Conservation (phyloP, 2,329 filamentous ascomycete genomes). For the Xylariaceae sp. region DNA sequence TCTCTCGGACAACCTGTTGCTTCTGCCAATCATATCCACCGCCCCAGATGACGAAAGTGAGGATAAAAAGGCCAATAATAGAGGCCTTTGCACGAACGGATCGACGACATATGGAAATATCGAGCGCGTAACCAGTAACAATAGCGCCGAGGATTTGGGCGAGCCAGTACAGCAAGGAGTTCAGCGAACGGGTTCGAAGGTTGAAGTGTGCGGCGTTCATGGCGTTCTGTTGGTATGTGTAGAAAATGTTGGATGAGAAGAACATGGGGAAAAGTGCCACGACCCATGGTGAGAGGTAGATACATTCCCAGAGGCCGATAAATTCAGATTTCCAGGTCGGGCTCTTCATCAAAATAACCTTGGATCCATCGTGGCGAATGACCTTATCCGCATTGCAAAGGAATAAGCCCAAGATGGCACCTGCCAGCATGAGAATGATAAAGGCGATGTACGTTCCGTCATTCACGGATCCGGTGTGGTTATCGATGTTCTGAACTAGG, state of each 20-base stretch:
- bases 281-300: conserved; percentile 62
- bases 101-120: conserved; percentile 52
- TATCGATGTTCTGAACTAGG: conserved; percentile 68
- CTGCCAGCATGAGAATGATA: conserved; percentile 65
- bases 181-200: conserved; percentile 65
- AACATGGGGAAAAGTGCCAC: conserved; percentile 74
- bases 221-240: conserved; percentile 71
- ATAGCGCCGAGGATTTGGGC: conserved; percentile 69
- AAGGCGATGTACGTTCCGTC: conserved; percentile 75
- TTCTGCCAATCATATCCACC: conserved; percentile 69
- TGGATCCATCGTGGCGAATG: conserved; percentile 64
- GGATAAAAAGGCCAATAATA: conserved; percentile 52
- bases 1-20: conserved; percentile 42
- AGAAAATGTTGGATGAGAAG: conserved; percentile 76
- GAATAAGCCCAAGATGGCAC: conserved; percentile 57
- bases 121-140: conserved; percentile 62
- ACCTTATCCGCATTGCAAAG: conserved; percentile 63
- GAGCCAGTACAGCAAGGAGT: conserved; percentile 67
- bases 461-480: conserved; percentile 42
- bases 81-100: conserved; percentile 58
- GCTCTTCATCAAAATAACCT: conserved; percentile 71
- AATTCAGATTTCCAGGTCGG: conserved; percentile 71
- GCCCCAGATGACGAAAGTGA: conserved; percentile 69
- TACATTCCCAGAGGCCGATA: conserved; percentile 60
- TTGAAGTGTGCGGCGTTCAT: conserved; percentile 68